Percentiles rank a stretch among this genome's conserved stretches.
Conservation (phyloP, 2,329 filamentous ascomycete species). For the Neophaeococcomyces aloes region DNA sequence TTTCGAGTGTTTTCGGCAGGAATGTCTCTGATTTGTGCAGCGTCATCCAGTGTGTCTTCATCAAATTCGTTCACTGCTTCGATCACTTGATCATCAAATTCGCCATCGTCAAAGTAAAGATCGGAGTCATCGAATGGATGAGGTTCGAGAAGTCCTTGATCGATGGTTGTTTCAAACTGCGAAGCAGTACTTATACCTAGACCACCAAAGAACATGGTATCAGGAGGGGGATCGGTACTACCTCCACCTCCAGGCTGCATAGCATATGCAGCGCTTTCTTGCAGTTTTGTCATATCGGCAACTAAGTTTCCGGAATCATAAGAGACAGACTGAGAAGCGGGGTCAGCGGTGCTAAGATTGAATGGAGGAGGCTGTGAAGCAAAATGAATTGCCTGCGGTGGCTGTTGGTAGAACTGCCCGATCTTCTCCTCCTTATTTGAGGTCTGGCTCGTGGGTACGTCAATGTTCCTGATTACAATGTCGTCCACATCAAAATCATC, state of each 20-base stretch:
- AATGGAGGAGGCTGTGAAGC: slow-evolving; percentile 23
- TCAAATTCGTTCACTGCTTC: slow-evolving; percentile 31
- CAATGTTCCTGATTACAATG: slow-evolving; percentile 34
- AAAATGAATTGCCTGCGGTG: slow-evolving; percentile 20
- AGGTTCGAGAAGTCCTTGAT: slow-evolving; percentile 9
- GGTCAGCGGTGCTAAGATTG: slow-evolving; percentile 21
- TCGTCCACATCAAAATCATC: slow-evolving; percentile 40
- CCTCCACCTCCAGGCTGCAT: neutral
- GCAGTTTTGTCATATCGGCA: slow-evolving; percentile 18
- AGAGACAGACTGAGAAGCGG: slow-evolving; percentile 22
- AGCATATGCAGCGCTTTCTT: slow-evolving; percentile 10
- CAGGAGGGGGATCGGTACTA: slow-evolving; percentile 1
- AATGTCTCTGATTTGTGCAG: slow-evolving; percentile 28
- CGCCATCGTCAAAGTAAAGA: slow-evolving; percentile 38
- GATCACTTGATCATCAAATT: slow-evolving; percentile 16
- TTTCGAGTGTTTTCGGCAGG: slow-evolving; percentile 19
- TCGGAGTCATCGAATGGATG: slow-evolving; percentile 29
- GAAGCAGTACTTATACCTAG: slow-evolving; percentile 16
- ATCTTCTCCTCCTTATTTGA: neutral
- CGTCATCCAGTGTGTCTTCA: slow-evolving; percentile 40
- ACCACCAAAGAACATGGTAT: slow-evolving; percentile 11
- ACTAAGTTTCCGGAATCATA: slow-evolving; percentile 20
- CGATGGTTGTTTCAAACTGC: slow-evolving; percentile 5
- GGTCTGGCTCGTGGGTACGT: slow-evolving; percentile 1
- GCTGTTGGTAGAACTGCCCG: slow-evolving; percentile 8